phyloP scores from a whole-genome alignment of 2,329 filamentous ascomycete genomes.

The Byssochlamys sp. region DNA sequence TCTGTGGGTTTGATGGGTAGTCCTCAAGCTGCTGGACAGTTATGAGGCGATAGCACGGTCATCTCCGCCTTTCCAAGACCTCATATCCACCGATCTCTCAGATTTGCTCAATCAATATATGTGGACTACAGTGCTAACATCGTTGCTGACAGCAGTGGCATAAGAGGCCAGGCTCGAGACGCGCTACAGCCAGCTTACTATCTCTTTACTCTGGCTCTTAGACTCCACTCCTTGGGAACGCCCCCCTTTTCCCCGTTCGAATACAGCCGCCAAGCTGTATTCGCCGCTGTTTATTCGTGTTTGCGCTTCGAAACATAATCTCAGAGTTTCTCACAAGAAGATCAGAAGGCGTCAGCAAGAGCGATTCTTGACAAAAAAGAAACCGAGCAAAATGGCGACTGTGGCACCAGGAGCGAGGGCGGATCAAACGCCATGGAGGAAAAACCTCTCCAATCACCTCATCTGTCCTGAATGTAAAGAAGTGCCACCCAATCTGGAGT shows the following conservation, averaged over 20 bases:
- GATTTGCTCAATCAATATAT: slow-evolving; percentile 2
- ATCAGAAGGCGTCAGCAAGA: slow-evolving; percentile 35
- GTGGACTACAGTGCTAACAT: slow-evolving; percentile 21
- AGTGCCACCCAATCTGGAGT: slow-evolving; percentile 79
- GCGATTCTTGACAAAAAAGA: slow-evolving; percentile 22
- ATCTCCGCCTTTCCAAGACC: slow-evolving; percentile 5
- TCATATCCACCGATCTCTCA: slow-evolving; percentile 7
- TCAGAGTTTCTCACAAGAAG: slow-evolving; percentile 33
- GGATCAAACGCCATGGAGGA: slow-evolving; percentile 50
- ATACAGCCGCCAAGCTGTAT: slow-evolving; percentile 55
- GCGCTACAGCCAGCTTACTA: slow-evolving; percentile 14
- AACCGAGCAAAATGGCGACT: slow-evolving; percentile 25
- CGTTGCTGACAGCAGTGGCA: slow-evolving; percentile 22
- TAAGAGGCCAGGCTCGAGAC: slow-evolving; percentile 12
- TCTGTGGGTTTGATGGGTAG: slow-evolving; percentile 10
- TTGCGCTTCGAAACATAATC: slow-evolving; percentile 40
- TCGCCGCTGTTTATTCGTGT: slow-evolving; percentile 59
- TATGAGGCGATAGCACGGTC: slow-evolving; percentile 7
- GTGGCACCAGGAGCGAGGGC: slow-evolving; percentile 31
- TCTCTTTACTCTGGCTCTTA: slow-evolving; percentile 9
- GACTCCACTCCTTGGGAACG: background rate
- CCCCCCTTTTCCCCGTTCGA: slow-evolving; percentile 12
- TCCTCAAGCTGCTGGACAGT: slow-evolving; percentile 6
- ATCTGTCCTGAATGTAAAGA: slow-evolving; percentile 88
- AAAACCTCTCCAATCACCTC: slow-evolving; percentile 77